phyloP scores from a whole-genome alignment of 1,284 basidiomycete genomes.

The Mycena citricolor region DNA sequence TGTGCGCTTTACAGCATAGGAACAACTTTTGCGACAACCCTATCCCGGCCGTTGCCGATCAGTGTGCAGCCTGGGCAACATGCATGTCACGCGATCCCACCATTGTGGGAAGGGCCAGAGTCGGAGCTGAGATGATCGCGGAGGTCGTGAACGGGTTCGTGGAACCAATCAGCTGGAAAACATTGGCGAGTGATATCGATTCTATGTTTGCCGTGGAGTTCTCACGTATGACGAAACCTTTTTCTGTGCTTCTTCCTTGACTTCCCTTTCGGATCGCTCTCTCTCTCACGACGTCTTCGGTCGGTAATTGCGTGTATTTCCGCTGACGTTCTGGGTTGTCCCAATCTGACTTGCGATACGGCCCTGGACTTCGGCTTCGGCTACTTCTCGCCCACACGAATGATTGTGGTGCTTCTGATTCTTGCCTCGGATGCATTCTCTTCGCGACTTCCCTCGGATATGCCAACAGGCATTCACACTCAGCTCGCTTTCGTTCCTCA shows the following conservation, averaged over 20 bases:
- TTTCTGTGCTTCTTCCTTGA: background rate
- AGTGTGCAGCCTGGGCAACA: constrained; percentile 88
- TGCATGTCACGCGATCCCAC: constrained; percentile 96
- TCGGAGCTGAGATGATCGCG: constrained; percentile 93
- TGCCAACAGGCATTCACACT: constrained; percentile 79
- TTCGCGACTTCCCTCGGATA: too few species aligned
- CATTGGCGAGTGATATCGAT: constrained; percentile 62
- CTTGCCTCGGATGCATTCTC: too few species aligned
- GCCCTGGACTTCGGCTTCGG: too few species aligned
- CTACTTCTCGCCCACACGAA: too few species aligned
- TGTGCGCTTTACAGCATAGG: constrained; percentile 78
- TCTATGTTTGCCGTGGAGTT: too few species aligned
- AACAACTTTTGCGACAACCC: constrained; percentile 83
- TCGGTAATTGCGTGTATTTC: too few species aligned
- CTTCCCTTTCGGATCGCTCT: too few species aligned
- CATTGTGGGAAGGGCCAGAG: constrained; percentile 83
- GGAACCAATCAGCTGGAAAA: constrained; percentile 97
- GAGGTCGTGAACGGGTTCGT: constrained; percentile 97
- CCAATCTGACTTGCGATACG: too few species aligned
- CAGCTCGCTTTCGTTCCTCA: constrained; percentile 76
- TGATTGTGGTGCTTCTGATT: too few species aligned
- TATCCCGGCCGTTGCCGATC: constrained; percentile 81
- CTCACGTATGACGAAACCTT: constrained; percentile 4
- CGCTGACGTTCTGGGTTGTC: too few species aligned
- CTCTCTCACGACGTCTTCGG: too few species aligned